These are phyloP conservation scores for Phanerodontia chrysosporium DNA, from an alignment of 768 basidiomycete species.

Conservation along the genomic window DNA sequence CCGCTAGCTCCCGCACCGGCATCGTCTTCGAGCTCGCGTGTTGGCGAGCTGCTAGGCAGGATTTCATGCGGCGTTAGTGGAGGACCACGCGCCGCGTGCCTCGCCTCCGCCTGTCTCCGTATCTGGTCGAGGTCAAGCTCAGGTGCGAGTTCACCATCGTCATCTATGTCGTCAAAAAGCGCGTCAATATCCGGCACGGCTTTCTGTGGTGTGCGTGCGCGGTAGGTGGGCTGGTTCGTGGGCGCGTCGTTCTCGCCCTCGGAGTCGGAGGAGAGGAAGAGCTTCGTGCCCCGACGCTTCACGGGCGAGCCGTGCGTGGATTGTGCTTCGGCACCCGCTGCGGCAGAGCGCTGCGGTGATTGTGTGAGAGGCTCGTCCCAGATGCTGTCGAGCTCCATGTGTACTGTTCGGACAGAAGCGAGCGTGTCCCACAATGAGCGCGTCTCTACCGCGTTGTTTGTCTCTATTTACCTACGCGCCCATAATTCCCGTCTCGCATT, in stretches of 20 bases:
- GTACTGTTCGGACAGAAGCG: not conserved
- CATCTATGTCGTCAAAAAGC: conserved; percentile 43
- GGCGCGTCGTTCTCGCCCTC: conserved; percentile 39
- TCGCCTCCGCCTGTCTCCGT: conserved; percentile 50
- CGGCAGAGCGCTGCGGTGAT: conserved; percentile 15
- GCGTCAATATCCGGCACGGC: conserved; percentile 32
- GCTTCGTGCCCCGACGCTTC: conserved; percentile 34
- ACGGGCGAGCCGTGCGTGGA: conserved; percentile 9
- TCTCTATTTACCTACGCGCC: conserved; percentile 9
- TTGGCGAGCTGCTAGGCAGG: conserved; percentile 47
- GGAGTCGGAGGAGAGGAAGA: conserved; percentile 56
- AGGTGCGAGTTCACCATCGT: conserved; percentile 41
- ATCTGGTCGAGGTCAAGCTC: conserved; percentile 51
- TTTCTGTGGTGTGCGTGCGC: conserved; percentile 17
- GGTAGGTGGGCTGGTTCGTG: conserved; percentile 13
- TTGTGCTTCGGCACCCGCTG: conserved; percentile 13
- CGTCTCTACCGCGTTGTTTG: conserved; percentile 20
- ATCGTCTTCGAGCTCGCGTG: conserved; percentile 27
- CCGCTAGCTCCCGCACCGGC: conserved; percentile 15
- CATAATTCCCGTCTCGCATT: not conserved
- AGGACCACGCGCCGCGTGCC: conserved; percentile 31
- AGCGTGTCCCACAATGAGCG: not conserved
- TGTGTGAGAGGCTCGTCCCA: conserved; percentile 51
- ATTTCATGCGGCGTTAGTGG: conserved; percentile 41
- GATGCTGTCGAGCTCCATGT: conserved; percentile 44